Base-by-base conservation (phyloP, 1,284 basidiomycete species). In the Phylloporus sp. region DNA sequence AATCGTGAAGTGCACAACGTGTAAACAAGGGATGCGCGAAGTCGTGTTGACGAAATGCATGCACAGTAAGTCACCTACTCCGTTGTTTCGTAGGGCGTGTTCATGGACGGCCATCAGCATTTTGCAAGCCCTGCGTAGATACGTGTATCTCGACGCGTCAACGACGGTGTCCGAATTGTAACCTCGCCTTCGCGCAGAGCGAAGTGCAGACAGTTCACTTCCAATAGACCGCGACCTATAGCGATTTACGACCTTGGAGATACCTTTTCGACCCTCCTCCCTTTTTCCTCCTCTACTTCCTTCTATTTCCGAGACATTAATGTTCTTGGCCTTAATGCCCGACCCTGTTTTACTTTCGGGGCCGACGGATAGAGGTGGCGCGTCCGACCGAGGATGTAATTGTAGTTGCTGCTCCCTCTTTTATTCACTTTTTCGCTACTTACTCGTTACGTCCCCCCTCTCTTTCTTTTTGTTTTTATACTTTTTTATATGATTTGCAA, bases 91-190 rank as follows among this genome's bases (percentile, higher is more conserved):
- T 53, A 7, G 61, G 40, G 52, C 53, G 15, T 6, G 34, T 31
- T 69, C 28, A 63, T 8, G 7, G 12, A 31, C 32, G 29, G 31
- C n/a, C 52, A 4, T 28, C 51, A 95, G 93, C 95, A 0, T 97
- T 98, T 78, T 98, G 96, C 81, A 92, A 92, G 75, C 79, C 84
- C 28, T 93, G 97, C 76, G 87, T 99, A 53, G 96, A 98, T 69
- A 84, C 90, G 31, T 89, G 98, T 42, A 87, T 99, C 70, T 82
- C 92, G 56, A 96, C 93, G 32, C 88, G 97, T 65, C 96, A 98
- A 77, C 90, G 97, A 54, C 98, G 98, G 79, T 99, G 97, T 77
- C 97, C 97, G 22, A 91, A 92, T 26, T 98, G 97, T 76, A 92
- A 92, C 67, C 74, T 93, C 44, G 81, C 87, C 2, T 99, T 99